Base-by-base conservation (phyloP, 2,329 filamentous ascomycete genomes). In the Alternaria sp. region DNA sequence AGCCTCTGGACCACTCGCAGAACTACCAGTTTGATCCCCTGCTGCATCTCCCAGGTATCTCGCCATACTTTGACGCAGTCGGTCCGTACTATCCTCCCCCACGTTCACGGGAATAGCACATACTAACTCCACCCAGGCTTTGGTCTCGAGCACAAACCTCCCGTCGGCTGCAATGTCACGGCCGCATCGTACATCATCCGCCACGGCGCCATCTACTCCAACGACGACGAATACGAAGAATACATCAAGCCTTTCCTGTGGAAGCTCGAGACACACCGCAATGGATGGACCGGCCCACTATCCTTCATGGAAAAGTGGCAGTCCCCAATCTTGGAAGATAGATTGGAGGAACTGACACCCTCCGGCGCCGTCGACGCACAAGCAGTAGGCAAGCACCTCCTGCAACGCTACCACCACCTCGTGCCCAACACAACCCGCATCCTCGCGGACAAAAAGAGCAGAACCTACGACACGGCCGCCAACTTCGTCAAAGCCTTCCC, bases 211-310 rank as follows among this genome's bases (percentile, higher is more conserved):
- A 85, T 85, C 62, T 83, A 83, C 60, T 79, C 83, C 45, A 85
- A 85, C 58, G 82, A 84, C 58, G 82, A 82, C 65, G 83, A 85
- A 66, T 85, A 84, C 61, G 83, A 85, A 57, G 74, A 78, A 23
- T 85, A 82, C 69, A 81, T 85, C 58, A 81, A 83, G 61, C 83
- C 83, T 0, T 85, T 85, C 63, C 75, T 82, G 1, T 70, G 80
- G 62, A 91, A 91, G 75, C 78, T 89, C n/a, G 79, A 84, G 56
- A 89, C 89, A 43, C 73, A 85, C 81, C 63, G 85, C 80, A 6
- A 83, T 84, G 65, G 83, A 86, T 72, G 82, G 69, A 82, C 87
- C 3, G 85, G 85, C 0, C 78, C 82, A 3, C 77, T 90, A 4
- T 83, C 81, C 55, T 90, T 90, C 68, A 79, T 90, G 54, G 77